Evolutionary conservation across 495 filamentous ascomycete species (phyloP).

Genomic region (Neurospora intermedia): DNA sequence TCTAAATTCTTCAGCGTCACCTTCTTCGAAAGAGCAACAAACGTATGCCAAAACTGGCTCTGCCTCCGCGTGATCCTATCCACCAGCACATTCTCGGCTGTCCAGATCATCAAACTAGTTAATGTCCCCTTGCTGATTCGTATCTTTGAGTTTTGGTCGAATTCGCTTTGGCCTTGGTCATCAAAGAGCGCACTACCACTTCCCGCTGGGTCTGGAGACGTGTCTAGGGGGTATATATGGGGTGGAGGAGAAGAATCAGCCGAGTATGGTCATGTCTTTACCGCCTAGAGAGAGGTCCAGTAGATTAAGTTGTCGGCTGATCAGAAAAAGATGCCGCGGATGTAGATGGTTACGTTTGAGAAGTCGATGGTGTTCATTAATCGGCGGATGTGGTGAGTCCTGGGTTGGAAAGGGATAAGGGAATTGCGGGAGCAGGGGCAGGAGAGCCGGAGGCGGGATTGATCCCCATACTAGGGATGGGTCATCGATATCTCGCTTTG

Average conservation of each 20-base stretch:
- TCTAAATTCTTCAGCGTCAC: background rate
- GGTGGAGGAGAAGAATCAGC: slow-evolving; percentile 8
- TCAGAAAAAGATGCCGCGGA: slow-evolving; percentile 31
- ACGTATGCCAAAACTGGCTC: too few relatives aligned
- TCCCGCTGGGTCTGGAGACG: too few relatives aligned
- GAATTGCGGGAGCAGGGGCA: slow-evolving; percentile 25
- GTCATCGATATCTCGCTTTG: slow-evolving; percentile 4
- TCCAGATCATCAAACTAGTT: too few relatives aligned
- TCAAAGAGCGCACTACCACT: slow-evolving; percentile 28
- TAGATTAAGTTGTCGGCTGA: slow-evolving; percentile 28
- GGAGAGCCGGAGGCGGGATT: background rate
- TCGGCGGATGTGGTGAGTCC: slow-evolving; percentile 32
- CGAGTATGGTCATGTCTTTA: slow-evolving; percentile 24
- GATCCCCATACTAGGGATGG: background rate
- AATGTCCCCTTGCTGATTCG: slow-evolving; percentile 23
- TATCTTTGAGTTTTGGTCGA: slow-evolving; percentile 25
- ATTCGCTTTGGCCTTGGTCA: slow-evolving; percentile 33
- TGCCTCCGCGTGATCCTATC: too few relatives aligned
- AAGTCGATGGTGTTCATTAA: slow-evolving; percentile 33
- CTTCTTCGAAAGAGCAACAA: too few relatives aligned
- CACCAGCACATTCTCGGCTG: too few relatives aligned
- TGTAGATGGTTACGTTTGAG: slow-evolving; percentile 29
- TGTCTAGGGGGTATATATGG: too few relatives aligned
- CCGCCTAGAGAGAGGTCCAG: slow-evolving; percentile 30
- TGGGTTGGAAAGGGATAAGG: slow-evolving; percentile 26